Evolutionary conservation across 371 early-diverging fungal genomes (phyloP).

Genomic region (Apophysomyces variabilis): DNA sequence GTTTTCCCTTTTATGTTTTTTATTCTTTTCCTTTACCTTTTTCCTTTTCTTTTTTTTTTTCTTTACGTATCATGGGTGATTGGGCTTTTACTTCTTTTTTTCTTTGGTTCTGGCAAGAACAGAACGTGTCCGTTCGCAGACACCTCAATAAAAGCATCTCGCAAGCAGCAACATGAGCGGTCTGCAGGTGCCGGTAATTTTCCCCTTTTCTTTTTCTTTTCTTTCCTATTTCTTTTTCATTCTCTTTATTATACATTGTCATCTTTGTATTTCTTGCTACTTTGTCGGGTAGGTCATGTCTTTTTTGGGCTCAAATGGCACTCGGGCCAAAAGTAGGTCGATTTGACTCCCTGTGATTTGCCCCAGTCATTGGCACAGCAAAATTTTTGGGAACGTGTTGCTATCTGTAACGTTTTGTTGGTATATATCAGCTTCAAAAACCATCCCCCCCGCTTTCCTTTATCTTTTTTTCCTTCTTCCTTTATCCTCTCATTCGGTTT

Average conservation of each 20-base stretch:
- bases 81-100: too few relatives aligned
- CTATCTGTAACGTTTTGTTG: constrained; percentile 2
- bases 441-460: background rate
- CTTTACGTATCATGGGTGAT: constrained; percentile 1
- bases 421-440: background rate
- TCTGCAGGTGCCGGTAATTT: constrained; percentile 9
- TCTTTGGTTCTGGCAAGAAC: constrained; percentile 1
- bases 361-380: background rate
- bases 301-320: constrained; percentile 6
- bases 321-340: background rate
- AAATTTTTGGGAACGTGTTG: background rate
- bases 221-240: background rate
- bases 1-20: constrained; percentile 5
- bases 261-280: too few relatives aligned
- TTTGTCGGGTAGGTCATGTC: background rate
- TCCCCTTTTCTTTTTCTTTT: background rate
- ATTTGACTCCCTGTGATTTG: background rate
- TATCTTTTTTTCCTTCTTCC: background rate
- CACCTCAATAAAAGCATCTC: constrained; percentile 11
- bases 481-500: constrained; percentile 8
- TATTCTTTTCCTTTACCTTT: background rate
- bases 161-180: constrained; percentile 10
- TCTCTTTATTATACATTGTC: background rate
- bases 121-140: constrained; percentile 4
- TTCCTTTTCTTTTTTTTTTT: constrained; percentile 9